Evolutionary conservation across 1,139 yeast genomes (phyloP).

Genomic region (Nakaseomyces delphensis): DNA sequence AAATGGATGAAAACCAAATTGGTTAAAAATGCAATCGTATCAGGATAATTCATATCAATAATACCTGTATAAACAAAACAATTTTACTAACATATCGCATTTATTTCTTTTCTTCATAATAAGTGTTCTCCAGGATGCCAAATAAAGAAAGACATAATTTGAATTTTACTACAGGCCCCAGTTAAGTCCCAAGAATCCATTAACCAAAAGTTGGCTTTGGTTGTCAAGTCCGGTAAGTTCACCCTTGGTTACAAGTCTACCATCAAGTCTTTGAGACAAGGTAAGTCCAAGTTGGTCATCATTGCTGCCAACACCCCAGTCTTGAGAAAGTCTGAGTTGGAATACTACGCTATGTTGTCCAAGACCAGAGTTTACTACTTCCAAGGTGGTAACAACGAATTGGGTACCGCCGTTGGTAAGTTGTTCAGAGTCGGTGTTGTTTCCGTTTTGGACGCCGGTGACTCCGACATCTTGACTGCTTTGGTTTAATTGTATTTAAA

Average conservation of each 20-base stretch:
- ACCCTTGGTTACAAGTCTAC: slow-evolving; percentile 99
- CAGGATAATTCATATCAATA: neutral
- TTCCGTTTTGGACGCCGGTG: slow-evolving; percentile 97
- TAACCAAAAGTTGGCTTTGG: slow-evolving; percentile 97
- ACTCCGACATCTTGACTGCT: slow-evolving; percentile 82
- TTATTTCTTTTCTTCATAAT: neutral
- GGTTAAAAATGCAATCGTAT: neutral
- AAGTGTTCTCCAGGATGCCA: too few relatives aligned
- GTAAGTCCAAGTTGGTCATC: slow-evolving; percentile 97
- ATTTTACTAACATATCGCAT: neutral
- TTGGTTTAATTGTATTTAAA: slow-evolving; percentile 27
- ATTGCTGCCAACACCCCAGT: slow-evolving; percentile 99
- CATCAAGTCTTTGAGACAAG: slow-evolving; percentile 96
- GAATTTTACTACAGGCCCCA: slow-evolving; percentile 64
- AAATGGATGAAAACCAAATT: neutral
- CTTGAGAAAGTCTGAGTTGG: slow-evolving; percentile 98
- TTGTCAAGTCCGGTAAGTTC: slow-evolving; percentile 98
- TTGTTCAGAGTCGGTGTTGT: slow-evolving; percentile 99
- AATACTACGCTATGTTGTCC: slow-evolving; percentile 99
- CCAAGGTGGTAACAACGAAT: slow-evolving; percentile 99
- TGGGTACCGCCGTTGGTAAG: slow-evolving; percentile 99
- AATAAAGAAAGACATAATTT: neutral
- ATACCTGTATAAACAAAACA: neutral
- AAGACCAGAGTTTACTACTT: slow-evolving; percentile 95
- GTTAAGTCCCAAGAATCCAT: slow-evolving; percentile 81